These are phyloP conservation scores for Lentinula boryana DNA, from an alignment of 768 basidiomycete species.

Conservation along the genomic window DNA sequence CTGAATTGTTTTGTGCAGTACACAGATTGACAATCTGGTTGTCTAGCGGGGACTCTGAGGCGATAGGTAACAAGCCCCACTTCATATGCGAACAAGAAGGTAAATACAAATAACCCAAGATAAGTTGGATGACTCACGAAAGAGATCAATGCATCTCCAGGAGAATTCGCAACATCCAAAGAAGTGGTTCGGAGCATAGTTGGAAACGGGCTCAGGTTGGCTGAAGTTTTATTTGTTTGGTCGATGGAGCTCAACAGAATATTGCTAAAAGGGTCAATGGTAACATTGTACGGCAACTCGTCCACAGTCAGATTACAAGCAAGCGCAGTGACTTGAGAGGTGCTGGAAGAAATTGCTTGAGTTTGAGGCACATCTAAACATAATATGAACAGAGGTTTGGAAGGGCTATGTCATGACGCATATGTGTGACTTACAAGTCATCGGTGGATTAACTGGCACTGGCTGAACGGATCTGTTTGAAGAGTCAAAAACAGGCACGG, in stretches of 20 bases:
- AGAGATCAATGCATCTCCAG: neutral
- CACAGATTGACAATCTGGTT: neutral
- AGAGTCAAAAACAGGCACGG: neutral
- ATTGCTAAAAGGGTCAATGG: neutral
- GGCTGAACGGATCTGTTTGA: neutral
- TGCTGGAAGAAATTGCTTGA: neutral
- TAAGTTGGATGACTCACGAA: neutral
- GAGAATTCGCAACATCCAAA: neutral
- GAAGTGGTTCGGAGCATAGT: neutral
- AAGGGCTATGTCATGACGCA: neutral
- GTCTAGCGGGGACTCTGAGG: neutral
- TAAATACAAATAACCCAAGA: no score
- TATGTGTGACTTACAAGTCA: neutral
- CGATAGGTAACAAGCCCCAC: neutral
- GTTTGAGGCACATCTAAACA: neutral
- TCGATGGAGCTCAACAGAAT: neutral
- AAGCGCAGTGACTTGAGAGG: neutral
- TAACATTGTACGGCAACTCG: neutral
- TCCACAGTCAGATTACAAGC: slow-evolving; percentile 4
- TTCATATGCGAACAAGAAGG: neutral
- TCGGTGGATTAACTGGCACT: neutral
- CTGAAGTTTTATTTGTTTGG: neutral
- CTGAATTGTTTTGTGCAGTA: neutral
- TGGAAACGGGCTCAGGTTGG: neutral
- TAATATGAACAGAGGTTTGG: neutral